Conservation (phyloP, 768 basidiomycete species). For the Mycena metata region DNA sequence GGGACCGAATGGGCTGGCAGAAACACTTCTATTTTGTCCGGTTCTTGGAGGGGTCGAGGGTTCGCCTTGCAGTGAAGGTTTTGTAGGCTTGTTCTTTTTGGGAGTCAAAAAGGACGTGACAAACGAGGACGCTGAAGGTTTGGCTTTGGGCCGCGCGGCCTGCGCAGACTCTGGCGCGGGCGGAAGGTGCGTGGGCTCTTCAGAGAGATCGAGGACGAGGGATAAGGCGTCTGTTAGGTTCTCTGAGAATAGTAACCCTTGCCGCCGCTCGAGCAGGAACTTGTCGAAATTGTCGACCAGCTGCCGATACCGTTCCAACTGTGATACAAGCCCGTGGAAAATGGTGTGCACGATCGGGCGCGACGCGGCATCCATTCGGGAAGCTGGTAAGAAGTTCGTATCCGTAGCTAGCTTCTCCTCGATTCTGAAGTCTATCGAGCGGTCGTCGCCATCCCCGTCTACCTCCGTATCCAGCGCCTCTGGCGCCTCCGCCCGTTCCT, state of each 20-base stretch:
- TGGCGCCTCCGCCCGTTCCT: slow-evolving; percentile 29
- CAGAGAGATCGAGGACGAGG: slow-evolving; percentile 73
- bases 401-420: slow-evolving; percentile 74
- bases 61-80: slow-evolving; percentile 53
- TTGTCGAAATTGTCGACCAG: slow-evolving; percentile 85
- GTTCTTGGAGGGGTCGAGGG: slow-evolving; percentile 61
- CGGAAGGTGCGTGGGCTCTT: slow-evolving; percentile 53
- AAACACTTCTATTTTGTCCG: slow-evolving; percentile 55
- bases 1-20: slow-evolving; percentile 83
- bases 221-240: slow-evolving; percentile 92
- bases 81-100: slow-evolving; percentile 69
- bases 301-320: slow-evolving; percentile 85
- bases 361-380: slow-evolving; percentile 76
- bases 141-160: slow-evolving; percentile 63
- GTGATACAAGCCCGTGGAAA: slow-evolving; percentile 82
- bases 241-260: slow-evolving; percentile 91
- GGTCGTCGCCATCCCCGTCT: slow-evolving; percentile 79
- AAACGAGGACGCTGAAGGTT: slow-evolving; percentile 66
- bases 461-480: slow-evolving; percentile 40
- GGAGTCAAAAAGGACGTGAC: slow-evolving; percentile 86
- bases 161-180: slow-evolving; percentile 48
- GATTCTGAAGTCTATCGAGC: slow-evolving; percentile 83
- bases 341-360: slow-evolving; percentile 87
- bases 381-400: slow-evolving; percentile 70
- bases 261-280: slow-evolving; percentile 86